A percentile compares a stretch with the other conserved stretches of the same genome.
These are phyloP conservation scores for Cercis canadensis DNA, from an alignment of 306 rosid genomes.

Conservation along the genomic window DNA sequence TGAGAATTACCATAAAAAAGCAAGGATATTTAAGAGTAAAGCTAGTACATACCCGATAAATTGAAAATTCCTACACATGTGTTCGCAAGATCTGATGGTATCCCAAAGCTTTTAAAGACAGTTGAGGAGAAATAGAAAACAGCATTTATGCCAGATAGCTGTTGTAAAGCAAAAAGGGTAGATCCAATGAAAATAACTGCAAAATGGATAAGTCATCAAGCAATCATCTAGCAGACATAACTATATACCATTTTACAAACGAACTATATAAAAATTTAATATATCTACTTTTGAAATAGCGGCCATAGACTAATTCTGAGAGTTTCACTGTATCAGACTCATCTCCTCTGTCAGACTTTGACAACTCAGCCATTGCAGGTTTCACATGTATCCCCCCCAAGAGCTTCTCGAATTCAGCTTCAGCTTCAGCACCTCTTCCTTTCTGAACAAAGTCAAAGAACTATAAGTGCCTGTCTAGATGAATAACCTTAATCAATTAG, in stretches of 20 bases:
- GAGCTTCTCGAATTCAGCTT: constrained; percentile 74
- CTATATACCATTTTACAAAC: constrained; percentile 6
- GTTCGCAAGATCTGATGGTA: constrained; percentile 75
- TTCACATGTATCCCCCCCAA: constrained; percentile 75
- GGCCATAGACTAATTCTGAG: constrained; percentile 63
- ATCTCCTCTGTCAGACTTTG: constrained; percentile 70
- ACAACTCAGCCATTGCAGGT: constrained; percentile 71
- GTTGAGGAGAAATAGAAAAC: constrained; percentile 86
- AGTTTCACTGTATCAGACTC: constrained; percentile 54
- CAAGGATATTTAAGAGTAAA: constrained; percentile 19
- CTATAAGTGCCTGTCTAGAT: constrained; percentile 21
- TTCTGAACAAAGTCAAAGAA: constrained; percentile 56
- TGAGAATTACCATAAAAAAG: constrained; percentile 19
- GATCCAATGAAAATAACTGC: constrained; percentile 93
- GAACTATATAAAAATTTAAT: neutral
- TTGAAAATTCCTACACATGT: constrained; percentile 71
- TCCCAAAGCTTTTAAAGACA: constrained; percentile 74
- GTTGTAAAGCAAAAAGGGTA: constrained; percentile 86
- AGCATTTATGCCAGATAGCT: constrained; percentile 91
- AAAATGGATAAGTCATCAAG: constrained; percentile 54
- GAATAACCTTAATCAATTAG: constrained; percentile 25
- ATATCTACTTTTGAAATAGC: constrained; percentile 62
- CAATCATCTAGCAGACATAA: constrained; percentile 38
- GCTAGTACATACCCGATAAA: constrained; percentile 59
- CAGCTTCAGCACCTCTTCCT: constrained; percentile 81